Conservation (phyloP, 306 rosid genomes). For the Carpinus viminea region DNA sequence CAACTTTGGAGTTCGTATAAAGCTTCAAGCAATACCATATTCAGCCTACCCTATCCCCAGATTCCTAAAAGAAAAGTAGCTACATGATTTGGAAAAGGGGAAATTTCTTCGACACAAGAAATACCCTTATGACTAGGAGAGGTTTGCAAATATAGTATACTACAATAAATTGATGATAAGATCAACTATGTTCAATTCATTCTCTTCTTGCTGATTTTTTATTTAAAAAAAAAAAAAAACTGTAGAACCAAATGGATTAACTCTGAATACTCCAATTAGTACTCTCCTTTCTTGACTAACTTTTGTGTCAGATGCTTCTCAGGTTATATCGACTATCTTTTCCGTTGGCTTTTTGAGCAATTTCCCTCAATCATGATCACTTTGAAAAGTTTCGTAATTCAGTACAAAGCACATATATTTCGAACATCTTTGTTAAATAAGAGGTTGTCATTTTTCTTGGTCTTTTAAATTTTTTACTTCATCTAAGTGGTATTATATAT, state of each 20-base stretch:
- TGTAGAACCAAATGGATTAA: not conserved
- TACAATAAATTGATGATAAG: conserved; percentile 37
- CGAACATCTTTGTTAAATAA: conserved; percentile 34
- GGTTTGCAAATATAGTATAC: conserved; percentile 21
- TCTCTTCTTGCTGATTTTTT: conserved; percentile 21
- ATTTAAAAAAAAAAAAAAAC: too few relatives aligned
- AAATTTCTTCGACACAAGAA: conserved; percentile 36
- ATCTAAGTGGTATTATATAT: conserved; percentile 13
- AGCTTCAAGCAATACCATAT: conserved; percentile 36
- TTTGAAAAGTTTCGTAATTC: conserved; percentile 59
- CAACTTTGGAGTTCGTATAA: conserved; percentile 28
- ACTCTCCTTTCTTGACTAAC: conserved; percentile 42
- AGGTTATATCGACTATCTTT: conserved; percentile 37
- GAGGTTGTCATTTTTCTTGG: conserved; percentile 26
- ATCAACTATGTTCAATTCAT: conserved; percentile 18
- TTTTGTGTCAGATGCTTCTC: conserved; percentile 42
- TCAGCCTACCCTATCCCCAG: not conserved
- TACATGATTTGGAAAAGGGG: conserved; percentile 30
- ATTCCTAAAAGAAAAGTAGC: conserved; percentile 27
- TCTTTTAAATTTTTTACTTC: conserved; percentile 34
- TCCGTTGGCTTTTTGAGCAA: conserved; percentile 45
- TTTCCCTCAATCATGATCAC: conserved; percentile 47
- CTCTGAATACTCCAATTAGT: conserved; percentile 9
- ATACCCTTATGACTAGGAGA: conserved; percentile 43
- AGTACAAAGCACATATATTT: conserved; percentile 37